phyloP scores from a whole-genome alignment of 176 grass and related monocot genomes.

The Rhynchospora tenuis region DNA sequence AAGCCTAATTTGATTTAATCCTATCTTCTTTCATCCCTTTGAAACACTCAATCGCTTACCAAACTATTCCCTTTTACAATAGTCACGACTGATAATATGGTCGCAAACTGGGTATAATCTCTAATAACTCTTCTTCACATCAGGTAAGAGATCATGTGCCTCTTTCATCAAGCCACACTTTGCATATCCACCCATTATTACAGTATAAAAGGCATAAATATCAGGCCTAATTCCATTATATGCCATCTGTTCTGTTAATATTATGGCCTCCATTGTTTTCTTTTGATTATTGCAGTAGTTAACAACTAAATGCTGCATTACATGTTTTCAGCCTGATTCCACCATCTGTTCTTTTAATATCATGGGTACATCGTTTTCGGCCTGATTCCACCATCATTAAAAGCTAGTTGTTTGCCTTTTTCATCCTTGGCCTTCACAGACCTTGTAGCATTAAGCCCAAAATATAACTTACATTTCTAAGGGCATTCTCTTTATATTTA shows the following conservation, averaged over 20 bases:
- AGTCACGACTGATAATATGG: constrained; percentile 84
- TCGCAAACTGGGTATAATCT: constrained; percentile 61
- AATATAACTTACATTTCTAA: constrained; percentile 54
- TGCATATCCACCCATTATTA: constrained; percentile 76
- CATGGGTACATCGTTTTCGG: no score
- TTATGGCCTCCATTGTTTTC: constrained; percentile 56
- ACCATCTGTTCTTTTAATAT: no score
- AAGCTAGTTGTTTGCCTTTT: constrained; percentile 59
- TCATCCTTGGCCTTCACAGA: constrained; percentile 57
- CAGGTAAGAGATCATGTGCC: constrained; percentile 56
- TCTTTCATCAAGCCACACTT: constrained; percentile 78
- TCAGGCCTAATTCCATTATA: constrained; percentile 59
- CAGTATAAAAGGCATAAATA: constrained; percentile 68
- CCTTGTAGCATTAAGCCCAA: constrained; percentile 64
- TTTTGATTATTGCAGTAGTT: constrained; percentile 62
- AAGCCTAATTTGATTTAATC: constrained; percentile 67
- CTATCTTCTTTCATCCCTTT: constrained; percentile 88
- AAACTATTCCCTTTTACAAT: constrained; percentile 87
- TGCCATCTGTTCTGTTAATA: constrained; percentile 60
- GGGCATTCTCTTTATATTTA: constrained; percentile 47
- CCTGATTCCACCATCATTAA: background rate
- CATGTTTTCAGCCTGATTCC: constrained; percentile 56
- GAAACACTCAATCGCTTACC: constrained; percentile 68
- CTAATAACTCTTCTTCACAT: constrained; percentile 57
- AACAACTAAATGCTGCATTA: constrained; percentile 74